Base-by-base conservation (phyloP, 2,329 filamentous ascomycete genomes). In the Hortaea werneckii region DNA sequence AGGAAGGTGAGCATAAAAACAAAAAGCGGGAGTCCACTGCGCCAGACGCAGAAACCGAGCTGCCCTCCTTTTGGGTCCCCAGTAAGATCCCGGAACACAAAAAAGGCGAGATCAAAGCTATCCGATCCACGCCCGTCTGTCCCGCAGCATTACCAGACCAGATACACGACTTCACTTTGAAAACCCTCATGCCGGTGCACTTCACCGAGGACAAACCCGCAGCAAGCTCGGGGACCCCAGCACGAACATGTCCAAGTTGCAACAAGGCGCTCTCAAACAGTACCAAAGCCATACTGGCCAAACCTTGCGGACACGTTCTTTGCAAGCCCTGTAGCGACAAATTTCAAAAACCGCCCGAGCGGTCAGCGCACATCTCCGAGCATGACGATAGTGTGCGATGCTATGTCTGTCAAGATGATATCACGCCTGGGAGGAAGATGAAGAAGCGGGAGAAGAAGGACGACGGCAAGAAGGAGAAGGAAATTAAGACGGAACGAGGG, bases 11-110 rank as follows among this genome's bases (percentile, higher is more conserved):
- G 49, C 72, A 76, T 30, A 84, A 83, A 60, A 79, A 83, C 20
- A 80, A 82, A 57, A 80, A 75, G 50, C 79, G 80, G 13, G 75
- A 92, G 47, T 41, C 48, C 2, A 64, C 77, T 78, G 54, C 74
- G 74, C 43, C 84, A 81, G 61, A 80, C 80, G 35, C 78, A 79
- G 59, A 80, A 73, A 51, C 79, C 78, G 40, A 76, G 89, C 49
- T 95, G 0, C 86, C 87, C 0, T 94, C 87, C 0, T 96, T 96
- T 68, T 96, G 90, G 92, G 83, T 90, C 1, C 90, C 88, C 0
- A 86, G 84, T 0, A 77, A 90, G 47, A 94, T 85, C 0, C 87
- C 87, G 1, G 61, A 67, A 45, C 76, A 74, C 34, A 77, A 77
- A 40, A 68, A 57, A 40, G 48, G 53, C 2, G 57, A 60, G 54